Base-by-base conservation (phyloP, 371 early-diverging fungal species). In the Mucor velutinosus region DNA sequence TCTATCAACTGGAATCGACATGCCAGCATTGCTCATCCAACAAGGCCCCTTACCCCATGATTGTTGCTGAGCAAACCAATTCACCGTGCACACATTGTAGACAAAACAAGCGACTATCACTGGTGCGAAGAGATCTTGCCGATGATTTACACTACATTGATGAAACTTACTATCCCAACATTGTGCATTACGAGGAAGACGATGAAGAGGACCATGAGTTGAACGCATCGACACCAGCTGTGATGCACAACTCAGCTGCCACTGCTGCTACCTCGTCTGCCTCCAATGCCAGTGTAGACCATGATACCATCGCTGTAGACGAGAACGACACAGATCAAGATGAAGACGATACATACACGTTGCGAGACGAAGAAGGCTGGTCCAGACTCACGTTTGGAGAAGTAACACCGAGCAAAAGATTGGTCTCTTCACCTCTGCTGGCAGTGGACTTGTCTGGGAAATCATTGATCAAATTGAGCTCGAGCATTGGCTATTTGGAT, bases 91-190 rank as follows among this genome's bases (percentile, higher is more conserved):
- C 47, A 51, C 25, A 58, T 32, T 79, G 79, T 57, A 64, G 71
- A 3, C 68, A 75, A 49, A 71, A 64, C 55, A 77, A 77, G 21
- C 66, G 75, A 4, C 23, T 77, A 39, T 76, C 77, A 12, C 33
- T 80, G 10, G 74, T 80, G 3, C 80, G 74, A 11, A 53, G 70
- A 47, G 62, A 75, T 29, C 58, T 80, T 11, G 80, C 71, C 15
- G 67, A 69, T 32, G 81, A 81, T 57, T 67, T 81, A 27, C 72
- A 73, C 8, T 81, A 81, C 60, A 77, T 81, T 58, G 81, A 81
- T 49, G 74, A 78, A 53, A 79, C 79, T 0, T 79, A 82, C 30
- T 82, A 82, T 58, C 72, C 78, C 11, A 67, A 71, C 49, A 58
- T 75, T 7, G 58, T 60, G 5, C 76, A 74, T 56, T 78, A 73